Evolutionary conservation across 176 grass and related monocot species (phyloP).

Genomic region (Zea mays): DNA sequence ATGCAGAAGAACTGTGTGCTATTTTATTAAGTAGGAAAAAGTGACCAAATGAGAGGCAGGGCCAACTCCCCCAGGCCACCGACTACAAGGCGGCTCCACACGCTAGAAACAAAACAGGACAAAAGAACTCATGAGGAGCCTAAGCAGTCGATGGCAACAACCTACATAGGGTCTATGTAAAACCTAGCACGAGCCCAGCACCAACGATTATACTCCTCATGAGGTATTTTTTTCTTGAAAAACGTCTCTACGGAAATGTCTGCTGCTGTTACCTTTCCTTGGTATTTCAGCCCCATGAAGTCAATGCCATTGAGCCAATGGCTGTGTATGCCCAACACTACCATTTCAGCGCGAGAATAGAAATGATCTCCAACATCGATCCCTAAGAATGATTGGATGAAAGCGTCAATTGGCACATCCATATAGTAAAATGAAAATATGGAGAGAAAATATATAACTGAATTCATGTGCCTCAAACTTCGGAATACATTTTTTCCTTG

Average conservation of each 20-base stretch:
- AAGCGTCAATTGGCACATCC: background rate
- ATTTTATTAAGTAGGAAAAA: too few relatives aligned
- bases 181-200: background rate
- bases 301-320: conserved; percentile 98
- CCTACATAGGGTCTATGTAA: background rate
- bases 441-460: background rate
- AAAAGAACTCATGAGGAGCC: background rate
- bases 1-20: too few relatives aligned
- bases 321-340: conserved; percentile 83
- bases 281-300: conserved; percentile 69
- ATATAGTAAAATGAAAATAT: conserved; percentile 2
- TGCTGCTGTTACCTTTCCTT: conserved; percentile 51
- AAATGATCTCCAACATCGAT: conserved; percentile 77
- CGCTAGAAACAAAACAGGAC: background rate
- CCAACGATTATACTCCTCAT: too few relatives aligned
- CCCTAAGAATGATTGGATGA: conserved; percentile 38
- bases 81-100: background rate
- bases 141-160: background rate
- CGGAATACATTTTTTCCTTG: background rate
- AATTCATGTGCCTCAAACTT: conserved; percentile 13
- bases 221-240: too few relatives aligned
- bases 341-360: conserved; percentile 89
- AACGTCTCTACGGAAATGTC: too few relatives aligned
- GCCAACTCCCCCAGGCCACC: background rate
- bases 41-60: background rate